These are phyloP conservation scores for Trichocomaceae sp. DNA, from an alignment of 2,329 filamentous ascomycete genomes.

Conservation along the genomic window DNA sequence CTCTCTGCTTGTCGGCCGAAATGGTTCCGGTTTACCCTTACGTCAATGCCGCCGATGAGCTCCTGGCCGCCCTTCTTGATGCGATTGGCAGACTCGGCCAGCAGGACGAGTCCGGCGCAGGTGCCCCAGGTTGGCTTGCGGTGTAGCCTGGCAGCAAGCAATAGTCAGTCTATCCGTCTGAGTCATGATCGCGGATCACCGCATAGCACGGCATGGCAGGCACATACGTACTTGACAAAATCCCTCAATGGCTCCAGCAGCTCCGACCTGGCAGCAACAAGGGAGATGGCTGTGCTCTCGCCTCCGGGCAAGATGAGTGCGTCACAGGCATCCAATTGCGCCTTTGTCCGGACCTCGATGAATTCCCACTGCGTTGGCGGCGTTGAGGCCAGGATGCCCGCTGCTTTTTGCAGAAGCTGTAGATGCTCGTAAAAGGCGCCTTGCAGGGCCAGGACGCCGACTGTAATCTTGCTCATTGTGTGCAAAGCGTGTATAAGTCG, in stretches of 20 bases:
- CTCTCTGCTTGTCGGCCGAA: slow-evolving; percentile 91
- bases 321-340: slow-evolving; percentile 66
- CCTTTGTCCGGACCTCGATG: slow-evolving; percentile 70
- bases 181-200: not conserved
- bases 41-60: slow-evolving; percentile 82
- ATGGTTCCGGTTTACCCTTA: slow-evolving; percentile 87
- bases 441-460: slow-evolving; percentile 70
- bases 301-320: slow-evolving; percentile 87
- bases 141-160: slow-evolving; percentile 49
- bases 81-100: slow-evolving; percentile 79
- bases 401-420: slow-evolving; percentile 64
- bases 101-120: slow-evolving; percentile 86
- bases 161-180: slow-evolving; percentile 8
- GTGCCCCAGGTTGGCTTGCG: slow-evolving; percentile 90
- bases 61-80: slow-evolving; percentile 90
- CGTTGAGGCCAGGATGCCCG: slow-evolving; percentile 39
- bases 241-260: slow-evolving; percentile 76
- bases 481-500: not conserved
- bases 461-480: slow-evolving; percentile 38
- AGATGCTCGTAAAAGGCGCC: slow-evolving; percentile 90
- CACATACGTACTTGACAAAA: slow-evolving; percentile 73
- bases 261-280: slow-evolving; percentile 74
- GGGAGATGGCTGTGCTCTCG: slow-evolving; percentile 87
- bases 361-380: slow-evolving; percentile 49
- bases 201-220: slow-evolving; percentile 14